These are phyloP conservation scores for Ophiobolus disseminans DNA, from an alignment of 2,329 filamentous ascomycete genomes.

Conservation along the genomic window DNA sequence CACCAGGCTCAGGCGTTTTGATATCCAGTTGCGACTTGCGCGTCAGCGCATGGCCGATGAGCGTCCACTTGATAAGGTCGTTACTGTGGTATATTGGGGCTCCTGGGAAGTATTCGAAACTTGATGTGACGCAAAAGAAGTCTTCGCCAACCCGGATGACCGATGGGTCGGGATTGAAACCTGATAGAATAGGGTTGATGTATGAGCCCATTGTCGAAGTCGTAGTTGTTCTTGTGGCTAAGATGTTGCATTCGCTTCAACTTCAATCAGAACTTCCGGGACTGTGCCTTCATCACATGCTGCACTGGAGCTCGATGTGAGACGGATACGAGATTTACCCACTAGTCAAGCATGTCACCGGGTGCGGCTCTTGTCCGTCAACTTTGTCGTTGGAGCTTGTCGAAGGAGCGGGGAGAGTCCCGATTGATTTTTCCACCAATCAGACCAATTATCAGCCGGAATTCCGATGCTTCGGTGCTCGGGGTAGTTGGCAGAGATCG, in stretches of 20 bases:
- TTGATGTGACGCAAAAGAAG: slow-evolving; percentile 60
- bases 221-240: slow-evolving; percentile 21
- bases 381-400: too few species aligned
- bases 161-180: slow-evolving; percentile 60
- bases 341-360: too few species aligned
- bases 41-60: slow-evolving; percentile 49
- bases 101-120: slow-evolving; percentile 61
- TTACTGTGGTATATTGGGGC: slow-evolving; percentile 60
- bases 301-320: too few species aligned
- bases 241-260: too few species aligned
- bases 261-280: too few species aligned
- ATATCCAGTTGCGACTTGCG: slow-evolving; percentile 47
- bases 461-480: too few species aligned
- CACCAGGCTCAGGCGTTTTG: slow-evolving; percentile 35
- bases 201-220: slow-evolving; percentile 6
- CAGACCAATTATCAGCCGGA: too few species aligned
- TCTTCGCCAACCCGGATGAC: slow-evolving; percentile 50
- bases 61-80: slow-evolving; percentile 60
- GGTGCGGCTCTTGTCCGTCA: too few species aligned
- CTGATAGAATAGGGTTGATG: slow-evolving; percentile 55
- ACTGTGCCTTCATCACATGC: neutral
- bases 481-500: too few species aligned
- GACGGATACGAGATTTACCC: too few species aligned
- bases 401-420: too few species aligned
- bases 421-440: too few species aligned